Percentiles rank a stretch among this genome's conserved stretches.
Conservation (phyloP, 2,329 filamentous ascomycete species). For the Penicillium sp. region DNA sequence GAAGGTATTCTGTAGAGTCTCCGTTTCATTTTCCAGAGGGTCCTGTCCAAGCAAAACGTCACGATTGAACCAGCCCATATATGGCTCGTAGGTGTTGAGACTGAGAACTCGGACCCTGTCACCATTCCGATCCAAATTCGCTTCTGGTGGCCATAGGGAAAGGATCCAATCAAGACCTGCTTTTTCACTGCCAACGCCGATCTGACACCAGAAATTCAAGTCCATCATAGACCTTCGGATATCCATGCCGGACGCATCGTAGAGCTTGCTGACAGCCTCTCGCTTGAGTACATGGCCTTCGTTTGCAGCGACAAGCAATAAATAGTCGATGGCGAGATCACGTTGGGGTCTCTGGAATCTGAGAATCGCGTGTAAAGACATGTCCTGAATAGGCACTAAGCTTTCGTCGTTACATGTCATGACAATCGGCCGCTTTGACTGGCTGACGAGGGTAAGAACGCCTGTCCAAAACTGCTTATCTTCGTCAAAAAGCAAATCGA, state of each 20-base stretch:
- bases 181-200: conserved; percentile 82
- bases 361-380: conserved; percentile 82
- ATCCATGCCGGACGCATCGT: conserved; percentile 63
- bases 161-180: conserved; percentile 88
- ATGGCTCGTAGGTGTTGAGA: conserved; percentile 66
- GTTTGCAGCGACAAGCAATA: conserved; percentile 75
- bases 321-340: conserved; percentile 69
- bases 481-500: conserved; percentile 88
- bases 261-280: conserved; percentile 63
- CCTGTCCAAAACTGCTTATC: conserved; percentile 93
- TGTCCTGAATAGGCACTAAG: conserved; percentile 66
- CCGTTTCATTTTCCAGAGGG: conserved; percentile 52
- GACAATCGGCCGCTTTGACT: conserved; percentile 86
- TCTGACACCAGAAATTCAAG: conserved; percentile 94
- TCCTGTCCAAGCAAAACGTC: conserved; percentile 48
- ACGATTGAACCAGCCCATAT: conserved; percentile 70
- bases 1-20: conserved; percentile 61
- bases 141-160: conserved; percentile 67
- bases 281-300: conserved; percentile 78
- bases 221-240: conserved; percentile 76
- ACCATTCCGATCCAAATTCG: conserved; percentile 62
- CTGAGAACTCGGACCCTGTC: conserved; percentile 73
- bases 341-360: conserved; percentile 63
- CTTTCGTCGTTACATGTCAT: conserved; percentile 92
- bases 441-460: conserved; percentile 67